These are phyloP conservation scores for Xylaria bambusicola DNA, from an alignment of 495 filamentous ascomycete genomes.

Conservation along the genomic window DNA sequence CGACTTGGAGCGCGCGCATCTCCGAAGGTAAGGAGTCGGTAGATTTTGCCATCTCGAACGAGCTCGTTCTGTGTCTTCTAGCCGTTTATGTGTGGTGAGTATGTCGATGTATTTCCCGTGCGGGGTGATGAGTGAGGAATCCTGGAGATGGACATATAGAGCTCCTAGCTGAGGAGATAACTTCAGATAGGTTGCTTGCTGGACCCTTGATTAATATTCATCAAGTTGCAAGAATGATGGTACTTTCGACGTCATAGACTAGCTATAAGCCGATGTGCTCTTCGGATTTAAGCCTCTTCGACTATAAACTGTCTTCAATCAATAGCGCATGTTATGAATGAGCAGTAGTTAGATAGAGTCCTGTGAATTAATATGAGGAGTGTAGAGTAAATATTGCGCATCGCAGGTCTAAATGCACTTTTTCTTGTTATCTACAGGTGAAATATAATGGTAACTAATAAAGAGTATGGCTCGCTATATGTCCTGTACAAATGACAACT, in stretches of 20 bases:
- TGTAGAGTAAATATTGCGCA: too few species aligned
- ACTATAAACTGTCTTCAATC: too few species aligned
- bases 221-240: not conserved
- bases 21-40: slow-evolving; percentile 11
- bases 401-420: too few species aligned
- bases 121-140: too few species aligned
- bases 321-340: too few species aligned
- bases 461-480: not conserved
- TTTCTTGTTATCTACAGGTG: not conserved
- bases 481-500: not conserved
- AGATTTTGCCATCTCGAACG: slow-evolving; percentile 19
- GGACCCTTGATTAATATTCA: too few species aligned
- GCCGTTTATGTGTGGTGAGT: too few species aligned
- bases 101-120: too few species aligned
- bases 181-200: not conserved
- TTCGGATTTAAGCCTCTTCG: too few species aligned
- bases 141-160: too few species aligned
- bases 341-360: not conserved
- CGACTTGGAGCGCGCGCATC: slow-evolving; percentile 31
- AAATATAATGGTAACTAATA: not conserved
- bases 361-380: not conserved
- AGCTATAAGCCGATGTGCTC: slow-evolving; percentile 1
- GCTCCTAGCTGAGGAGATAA: not conserved
- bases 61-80: too few species aligned
- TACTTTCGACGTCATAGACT: not conserved